Base-by-base conservation (phyloP, 352 stramenopile species). In the Phytophthora multivora region DNA sequence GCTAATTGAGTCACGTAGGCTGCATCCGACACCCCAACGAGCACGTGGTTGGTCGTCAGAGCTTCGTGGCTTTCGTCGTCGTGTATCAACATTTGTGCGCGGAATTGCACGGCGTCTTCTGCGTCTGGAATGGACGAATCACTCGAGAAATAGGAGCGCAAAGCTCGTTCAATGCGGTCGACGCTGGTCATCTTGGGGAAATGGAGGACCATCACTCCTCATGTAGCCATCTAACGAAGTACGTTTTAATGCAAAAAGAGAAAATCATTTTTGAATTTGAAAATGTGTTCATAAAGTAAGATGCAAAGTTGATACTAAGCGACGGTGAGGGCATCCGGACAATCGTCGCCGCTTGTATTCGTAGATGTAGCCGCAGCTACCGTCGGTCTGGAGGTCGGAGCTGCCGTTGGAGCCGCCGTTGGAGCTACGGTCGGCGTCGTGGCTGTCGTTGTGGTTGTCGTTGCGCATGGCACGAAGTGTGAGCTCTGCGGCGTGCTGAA, bases 1-100 rank as follows among this genome's bases (percentile, higher is more conserved):
- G 82, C 68, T 3, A 93, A 63, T 31, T 90, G 79, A 26, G 66
- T 50, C 31, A 79, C 69, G 43, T 84, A 87, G 0, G 69, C 16
- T 25, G 28, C 53, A 0, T 15, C 23, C 0, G 64, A 67, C 12
- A 87, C 49, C 3, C 73, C 58, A 7, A 58, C 26, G 2, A 70
- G 15, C 1, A 70, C 38, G 46, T 56, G 43, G 8, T 54, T 39
- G 47, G 19, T 30, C 16, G 11, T 55, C 45, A 25, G 28, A 33
- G 28, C 28, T 33, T 63, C 30, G 13, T 26, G 28, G 13, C 45
- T 23, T 21, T 49, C 28, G 18, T 61, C 33, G 0, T 57, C 41
- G 38, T 35, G 12, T 2, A 31, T 57, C 39, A 87, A 50, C 53
- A 88, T 72, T 38, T 86, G 79, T 9, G 58, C 18, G 11, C 64